Base-by-base conservation (phyloP, 345 rosid genomes). In the Pelargonium nanum region DNA sequence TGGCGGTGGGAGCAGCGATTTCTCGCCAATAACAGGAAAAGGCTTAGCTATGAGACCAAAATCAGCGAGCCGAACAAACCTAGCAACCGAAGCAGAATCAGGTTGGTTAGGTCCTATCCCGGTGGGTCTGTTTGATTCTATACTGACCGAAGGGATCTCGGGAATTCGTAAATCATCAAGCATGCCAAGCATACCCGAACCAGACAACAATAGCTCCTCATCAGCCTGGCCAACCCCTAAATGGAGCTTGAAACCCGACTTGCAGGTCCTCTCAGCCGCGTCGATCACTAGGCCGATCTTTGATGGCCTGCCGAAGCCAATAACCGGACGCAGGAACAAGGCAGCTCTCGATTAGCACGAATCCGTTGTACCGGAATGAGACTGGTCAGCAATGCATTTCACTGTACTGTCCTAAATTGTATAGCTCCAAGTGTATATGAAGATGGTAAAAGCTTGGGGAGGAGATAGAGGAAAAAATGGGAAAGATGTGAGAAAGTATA, bases 241-340 rank as follows among this genome's bases (percentile, higher is more conserved):
- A 55, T 78, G 86, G 86, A 74, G 72, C 63, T 67, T 76, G 74
- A 81, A 72, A 50, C 54, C 78, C 1, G 86, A 81, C 59, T 55
- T 81, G 57, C 86, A 78, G 57, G 77, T 78, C 50, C 70, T 83
- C 22, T 78, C 88, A 24, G 57, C 65, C 0, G 81, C 69, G 26
- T 77, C 78, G 26, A 77, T 83, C 17, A 25, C 77, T 0, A 69
- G 68, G 60, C 82, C 85, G 26, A 73, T 78, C 30, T 78, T 81
- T 65, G 82, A 81, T 57, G 80, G 82, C 30, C 67, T 81, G 26
- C 78, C 85, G 0, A 78, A 78, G 75, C 80, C 82, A 20, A 73
- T 72, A 24, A 66, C 75, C 4, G 76, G 78, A 20, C 76, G 82
- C 48, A 55, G 73, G 67, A 60, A 76, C 61, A 81, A 81, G 73